Evolutionary conservation across 1,284 basidiomycete species (phyloP), one percentile per base, ranked within the genome.

Genomic region (Trichosporon sp.): DNA sequence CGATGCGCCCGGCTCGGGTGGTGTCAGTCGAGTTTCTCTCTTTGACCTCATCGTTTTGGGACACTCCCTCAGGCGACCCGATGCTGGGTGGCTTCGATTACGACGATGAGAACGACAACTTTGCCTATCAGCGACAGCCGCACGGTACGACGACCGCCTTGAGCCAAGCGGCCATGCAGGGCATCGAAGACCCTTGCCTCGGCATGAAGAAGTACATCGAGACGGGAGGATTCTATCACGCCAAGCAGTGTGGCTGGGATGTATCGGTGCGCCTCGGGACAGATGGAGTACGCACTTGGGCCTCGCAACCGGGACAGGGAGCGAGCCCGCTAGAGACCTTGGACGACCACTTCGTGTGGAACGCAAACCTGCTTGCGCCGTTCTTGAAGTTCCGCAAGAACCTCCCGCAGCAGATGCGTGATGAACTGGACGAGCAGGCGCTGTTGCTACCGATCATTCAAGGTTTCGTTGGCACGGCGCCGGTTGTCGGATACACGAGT

Each of bases 191-290:
- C 78, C 96, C 97, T 2, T 97, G 94, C 79, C 83, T 88, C 65
- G 91, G 93, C 0, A 87, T 99, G 75, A 91, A 89, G 64, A 98
- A 97, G 82, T 95, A 98, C 64, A 84, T 99, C 7, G 91, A 92
- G 64, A 91, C 90, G 25, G 95, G 95, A 3, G 90, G 91, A 0
- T 99, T 99, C 84, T 99, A 98, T 84, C 97, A 93, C 79, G 91
- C 96, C 4, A 79, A 89, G 23, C 88, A 89, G 72, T 87, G 90
- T 4, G 86, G 87, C 13, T 98, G 95, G 90, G 95, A 99, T 82
- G 86, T 99, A 29, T 94, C 93, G 4, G 90, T 91, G 0, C 85
- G 93, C 27, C 85, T 97, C 35, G 89, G 74, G 85, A 87, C 68
- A 77, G 56, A 60, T n/a, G 31, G 56, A 12, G 56, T 13, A 11